Evolutionary conservation across 768 basidiomycete genomes (phyloP).

Genomic region (Podaxis sp.): DNA sequence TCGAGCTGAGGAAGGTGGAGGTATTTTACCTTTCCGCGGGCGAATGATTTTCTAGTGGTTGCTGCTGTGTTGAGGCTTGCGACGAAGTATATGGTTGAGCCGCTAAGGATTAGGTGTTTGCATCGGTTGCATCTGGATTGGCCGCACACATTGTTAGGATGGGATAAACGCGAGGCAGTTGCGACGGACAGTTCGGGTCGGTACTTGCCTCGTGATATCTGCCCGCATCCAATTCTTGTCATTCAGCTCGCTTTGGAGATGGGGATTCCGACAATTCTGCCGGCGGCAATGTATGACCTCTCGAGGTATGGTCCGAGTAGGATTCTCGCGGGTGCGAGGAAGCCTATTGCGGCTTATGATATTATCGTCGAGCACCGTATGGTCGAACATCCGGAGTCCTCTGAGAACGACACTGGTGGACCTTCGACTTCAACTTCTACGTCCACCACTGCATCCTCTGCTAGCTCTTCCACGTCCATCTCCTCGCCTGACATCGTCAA

Average conservation of each 20-base stretch:
- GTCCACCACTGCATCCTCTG: constrained; percentile 18
- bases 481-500: constrained; percentile 7
- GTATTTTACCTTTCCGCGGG: constrained; percentile 52
- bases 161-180: constrained; percentile 65
- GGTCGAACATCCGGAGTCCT: background rate
- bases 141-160: constrained; percentile 64
- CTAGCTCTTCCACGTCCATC: constrained; percentile 16
- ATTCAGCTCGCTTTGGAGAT: constrained; percentile 72
- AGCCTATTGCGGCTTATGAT: constrained; percentile 31
- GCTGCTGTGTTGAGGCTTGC: constrained; percentile 70
- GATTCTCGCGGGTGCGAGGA: constrained; percentile 54
- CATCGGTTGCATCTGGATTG: constrained; percentile 61
- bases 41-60: constrained; percentile 58
- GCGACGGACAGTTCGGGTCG: constrained; percentile 50
- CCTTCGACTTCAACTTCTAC: constrained; percentile 20
- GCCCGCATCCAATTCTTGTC: constrained; percentile 67
- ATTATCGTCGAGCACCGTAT: constrained; percentile 6
- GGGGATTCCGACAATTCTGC: constrained; percentile 54
- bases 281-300: constrained; percentile 73
- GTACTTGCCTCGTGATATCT: constrained; percentile 59
- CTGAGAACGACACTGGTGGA: background rate
- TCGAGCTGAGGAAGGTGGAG: constrained; percentile 29
- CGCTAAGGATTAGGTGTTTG: constrained; percentile 62
- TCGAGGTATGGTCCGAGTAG: constrained; percentile 72
- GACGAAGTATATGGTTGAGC: constrained; percentile 73